Base-by-base conservation (phyloP, 1,284 basidiomycete species). In the Sphaerobolus stellatus region DNA sequence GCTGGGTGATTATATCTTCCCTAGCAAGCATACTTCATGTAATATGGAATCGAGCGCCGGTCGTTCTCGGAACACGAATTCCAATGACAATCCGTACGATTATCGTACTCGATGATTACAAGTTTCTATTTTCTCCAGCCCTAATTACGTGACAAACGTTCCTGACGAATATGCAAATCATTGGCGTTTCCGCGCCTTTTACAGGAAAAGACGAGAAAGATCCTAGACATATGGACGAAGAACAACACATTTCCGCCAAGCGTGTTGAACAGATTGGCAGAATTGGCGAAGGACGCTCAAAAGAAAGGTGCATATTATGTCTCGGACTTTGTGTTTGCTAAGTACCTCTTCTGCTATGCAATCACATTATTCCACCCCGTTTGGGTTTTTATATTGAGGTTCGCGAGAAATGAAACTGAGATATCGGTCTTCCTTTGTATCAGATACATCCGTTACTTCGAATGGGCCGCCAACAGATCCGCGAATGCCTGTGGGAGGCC, bases 171-270 rank as follows among this genome's bases (percentile, higher is more conserved):
- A 53, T 25, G 29, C 16, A 38, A 54, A 54, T 33, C 67, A 65
- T 66, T 70, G 64, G 65, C 63, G 54, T 56, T 61, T 54, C 64
- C 56, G 57, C 58, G 67, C 51, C 59, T 60, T 63, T 66, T 65
- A 70, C 78, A 97, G 94, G 94, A 96, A 77, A 97, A 97, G 75
- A 82, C 90, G 49, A 88, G 88, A 78, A 97, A 96, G 75, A 85
- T 97, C 66, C 81, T 94, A 72, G 94, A 96, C 72, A 96, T 97
- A 64, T 97, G 94, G 94, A 81, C 80, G 66, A 94, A 93, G 72
- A 83, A 84, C 58, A 82, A 77, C 71, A 94, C 94, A 46, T 97
- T 97, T 74, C 86, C 91, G 56, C 67, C 84, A 61, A 67, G 77
- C 61, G 80, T 89, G 62, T 73, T 92, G 65, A 74, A 81, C 58